Percentiles rank a stretch among this genome's conserved stretches.
phyloP scores from a whole-genome alignment of 495 filamentous ascomycete genomes.

The Evansstolkia leycettana region DNA sequence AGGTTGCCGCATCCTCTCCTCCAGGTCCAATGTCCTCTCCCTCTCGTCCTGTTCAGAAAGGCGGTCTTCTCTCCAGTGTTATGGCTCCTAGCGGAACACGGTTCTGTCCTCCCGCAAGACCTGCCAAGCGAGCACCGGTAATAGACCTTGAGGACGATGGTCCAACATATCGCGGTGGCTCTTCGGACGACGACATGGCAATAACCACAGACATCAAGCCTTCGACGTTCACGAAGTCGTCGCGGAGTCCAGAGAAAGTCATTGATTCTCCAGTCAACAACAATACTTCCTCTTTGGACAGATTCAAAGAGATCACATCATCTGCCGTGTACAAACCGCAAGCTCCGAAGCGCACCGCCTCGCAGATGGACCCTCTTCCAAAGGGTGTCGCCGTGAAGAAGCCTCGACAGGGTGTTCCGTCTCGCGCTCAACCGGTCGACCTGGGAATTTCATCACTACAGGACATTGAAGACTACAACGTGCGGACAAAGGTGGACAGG shows the following conservation, averaged over 20 bases:
- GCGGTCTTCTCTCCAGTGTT: constrained; percentile 37
- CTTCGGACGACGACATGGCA: constrained; percentile 39
- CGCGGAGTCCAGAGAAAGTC: constrained; percentile 26
- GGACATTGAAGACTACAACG: constrained; percentile 40
- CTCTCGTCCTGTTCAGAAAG: constrained; percentile 15
- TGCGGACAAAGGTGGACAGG: constrained; percentile 41
- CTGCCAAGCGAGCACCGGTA: constrained; percentile 23
- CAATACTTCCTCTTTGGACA: constrained; percentile 15
- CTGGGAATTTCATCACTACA: constrained; percentile 28
- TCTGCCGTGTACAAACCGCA: constrained; percentile 34
- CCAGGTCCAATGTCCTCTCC: constrained; percentile 39
- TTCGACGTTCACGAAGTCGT: constrained; percentile 41
- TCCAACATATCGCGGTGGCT: constrained; percentile 42
- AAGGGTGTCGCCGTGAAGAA: constrained; percentile 29
- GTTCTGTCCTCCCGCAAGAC: constrained; percentile 44
- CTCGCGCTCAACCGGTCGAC: constrained; percentile 39
- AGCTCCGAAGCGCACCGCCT: constrained; percentile 27
- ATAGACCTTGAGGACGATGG: constrained; percentile 45
- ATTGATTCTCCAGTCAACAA: constrained; percentile 21
- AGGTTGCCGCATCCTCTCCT: constrained; percentile 79
- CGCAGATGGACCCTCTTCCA: constrained; percentile 33
- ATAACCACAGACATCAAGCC: constrained; percentile 57
- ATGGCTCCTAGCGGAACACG: constrained; percentile 73
- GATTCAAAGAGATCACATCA: constrained; percentile 37
- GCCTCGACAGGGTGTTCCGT: constrained; percentile 37